Percentiles rank a stretch among this genome's conserved stretches.
These are phyloP conservation scores for Erigeron philadelphicus DNA, from an alignment of 140 eudicot genomes.

Conservation along the genomic window DNA sequence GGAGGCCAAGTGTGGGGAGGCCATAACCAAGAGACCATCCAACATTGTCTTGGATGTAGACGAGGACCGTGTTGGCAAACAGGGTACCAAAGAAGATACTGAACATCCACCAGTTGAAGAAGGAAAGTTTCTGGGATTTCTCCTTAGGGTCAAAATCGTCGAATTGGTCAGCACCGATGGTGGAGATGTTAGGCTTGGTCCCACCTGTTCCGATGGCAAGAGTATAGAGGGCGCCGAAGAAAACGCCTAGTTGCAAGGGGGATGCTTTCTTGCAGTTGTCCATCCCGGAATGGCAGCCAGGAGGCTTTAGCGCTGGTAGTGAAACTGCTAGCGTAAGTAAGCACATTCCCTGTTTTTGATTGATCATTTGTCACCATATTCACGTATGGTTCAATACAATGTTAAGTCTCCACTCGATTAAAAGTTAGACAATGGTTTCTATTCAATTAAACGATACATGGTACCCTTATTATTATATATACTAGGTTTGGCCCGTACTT, in stretches of 20 bases:
- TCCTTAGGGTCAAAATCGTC: constrained; percentile 75
- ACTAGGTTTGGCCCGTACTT: too few relatives aligned
- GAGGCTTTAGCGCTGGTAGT: constrained; percentile 53
- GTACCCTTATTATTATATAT: too few relatives aligned
- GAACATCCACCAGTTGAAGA: constrained; percentile 91
- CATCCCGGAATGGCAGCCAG: constrained; percentile 33
- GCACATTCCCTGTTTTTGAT: constrained; percentile 52
- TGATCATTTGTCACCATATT: too few relatives aligned
- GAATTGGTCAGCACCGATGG: constrained; percentile 79
- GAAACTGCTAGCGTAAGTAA: constrained; percentile 65
- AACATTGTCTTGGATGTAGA: constrained; percentile 78
- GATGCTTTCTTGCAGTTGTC: constrained; percentile 53
- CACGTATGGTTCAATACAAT: not conserved
- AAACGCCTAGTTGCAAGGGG: constrained; percentile 50
- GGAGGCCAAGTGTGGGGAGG: constrained; percentile 73
- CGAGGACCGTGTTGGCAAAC: constrained; percentile 68
- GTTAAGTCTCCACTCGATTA: too few relatives aligned
- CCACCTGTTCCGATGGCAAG: constrained; percentile 75
- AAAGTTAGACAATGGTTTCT: too few relatives aligned
- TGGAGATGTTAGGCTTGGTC: constrained; percentile 79
- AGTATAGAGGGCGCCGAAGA: constrained; percentile 59
- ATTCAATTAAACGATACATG: too few relatives aligned
- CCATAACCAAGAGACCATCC: constrained; percentile 90
- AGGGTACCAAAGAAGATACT: constrained; percentile 71
- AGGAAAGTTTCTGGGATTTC: constrained; percentile 67